These are phyloP conservation scores for Phylloporus sp. DNA, from an alignment of 768 basidiomycete genomes.

Conservation along the genomic window DNA sequence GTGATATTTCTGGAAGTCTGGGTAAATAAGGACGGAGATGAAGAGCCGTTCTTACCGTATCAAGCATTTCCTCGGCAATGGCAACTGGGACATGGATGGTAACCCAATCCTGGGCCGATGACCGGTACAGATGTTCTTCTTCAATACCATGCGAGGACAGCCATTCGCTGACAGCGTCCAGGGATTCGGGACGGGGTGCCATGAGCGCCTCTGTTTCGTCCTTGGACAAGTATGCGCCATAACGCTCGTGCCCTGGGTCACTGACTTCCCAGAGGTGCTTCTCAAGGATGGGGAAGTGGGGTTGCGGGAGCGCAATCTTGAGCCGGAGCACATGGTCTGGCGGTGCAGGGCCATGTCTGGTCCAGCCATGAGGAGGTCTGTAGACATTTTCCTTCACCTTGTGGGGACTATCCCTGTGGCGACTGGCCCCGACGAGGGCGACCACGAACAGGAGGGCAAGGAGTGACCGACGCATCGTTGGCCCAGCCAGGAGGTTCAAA, in stretches of 20 bases:
- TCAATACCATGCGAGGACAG: conserved; percentile 51
- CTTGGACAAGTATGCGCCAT: conserved; percentile 57
- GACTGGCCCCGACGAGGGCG: conserved; percentile 9
- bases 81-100: conserved; percentile 53
- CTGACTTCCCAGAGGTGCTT: conserved; percentile 55
- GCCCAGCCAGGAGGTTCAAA: too few species aligned
- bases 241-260: conserved; percentile 50
- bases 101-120: conserved; percentile 70
- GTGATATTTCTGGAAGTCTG: conserved; percentile 49
- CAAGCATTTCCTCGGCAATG: conserved; percentile 66
- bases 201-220: conserved; percentile 62
- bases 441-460: conserved; percentile 11
- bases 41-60: conserved; percentile 44
- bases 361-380: conserved; percentile 48
- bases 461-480: conserved; percentile 12
- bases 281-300: conserved; percentile 47
- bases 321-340: conserved; percentile 47
- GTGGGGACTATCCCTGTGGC: conserved; percentile 10
- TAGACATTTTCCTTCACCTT: conserved; percentile 49
- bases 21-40: neutral
- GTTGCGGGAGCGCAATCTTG: conserved; percentile 55
- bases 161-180: conserved; percentile 59
- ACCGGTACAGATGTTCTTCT: conserved; percentile 46
- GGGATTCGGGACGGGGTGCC: conserved; percentile 51
- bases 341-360: conserved; percentile 39